These are phyloP conservation scores for Rubus parviflorus DNA, from an alignment of 306 rosid species.

Conservation along the genomic window DNA sequence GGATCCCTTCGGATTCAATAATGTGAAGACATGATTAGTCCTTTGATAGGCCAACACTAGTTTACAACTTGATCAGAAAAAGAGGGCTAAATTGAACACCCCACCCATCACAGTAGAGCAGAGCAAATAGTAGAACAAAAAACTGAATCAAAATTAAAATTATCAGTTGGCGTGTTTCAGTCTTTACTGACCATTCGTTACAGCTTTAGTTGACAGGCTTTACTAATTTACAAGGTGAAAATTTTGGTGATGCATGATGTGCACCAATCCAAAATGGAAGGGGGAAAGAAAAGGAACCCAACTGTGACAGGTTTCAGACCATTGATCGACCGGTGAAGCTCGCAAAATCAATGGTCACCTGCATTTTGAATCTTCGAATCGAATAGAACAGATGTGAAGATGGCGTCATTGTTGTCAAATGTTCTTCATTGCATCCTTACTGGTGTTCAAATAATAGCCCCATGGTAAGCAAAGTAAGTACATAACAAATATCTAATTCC, in stretches of 20 bases:
- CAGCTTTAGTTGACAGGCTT: background rate
- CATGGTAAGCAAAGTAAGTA: conserved; percentile 15
- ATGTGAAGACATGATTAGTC: background rate
- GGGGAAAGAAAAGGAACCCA: background rate
- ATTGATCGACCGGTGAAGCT: background rate
- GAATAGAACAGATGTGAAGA: background rate
- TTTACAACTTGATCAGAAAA: background rate
- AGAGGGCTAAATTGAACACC: background rate
- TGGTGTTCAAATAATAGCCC: conserved; percentile 8
- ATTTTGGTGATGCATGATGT: background rate
- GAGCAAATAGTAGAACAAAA: background rate
- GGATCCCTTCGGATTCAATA: background rate
- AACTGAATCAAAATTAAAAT: background rate
- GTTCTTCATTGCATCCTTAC: background rate
- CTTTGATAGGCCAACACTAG: background rate
- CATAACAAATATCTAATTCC: conserved; percentile 54
- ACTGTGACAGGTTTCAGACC: background rate
- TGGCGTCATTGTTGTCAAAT: background rate
- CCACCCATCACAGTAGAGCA: background rate
- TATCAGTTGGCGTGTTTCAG: background rate
- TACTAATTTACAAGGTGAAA: conserved; percentile 1
- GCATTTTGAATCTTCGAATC: background rate
- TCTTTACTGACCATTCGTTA: background rate
- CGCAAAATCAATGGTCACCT: background rate
- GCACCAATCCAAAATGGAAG: background rate